Conservation (phyloP, 495 filamentous ascomycete genomes). For the Mycothermus thermophilus region DNA sequence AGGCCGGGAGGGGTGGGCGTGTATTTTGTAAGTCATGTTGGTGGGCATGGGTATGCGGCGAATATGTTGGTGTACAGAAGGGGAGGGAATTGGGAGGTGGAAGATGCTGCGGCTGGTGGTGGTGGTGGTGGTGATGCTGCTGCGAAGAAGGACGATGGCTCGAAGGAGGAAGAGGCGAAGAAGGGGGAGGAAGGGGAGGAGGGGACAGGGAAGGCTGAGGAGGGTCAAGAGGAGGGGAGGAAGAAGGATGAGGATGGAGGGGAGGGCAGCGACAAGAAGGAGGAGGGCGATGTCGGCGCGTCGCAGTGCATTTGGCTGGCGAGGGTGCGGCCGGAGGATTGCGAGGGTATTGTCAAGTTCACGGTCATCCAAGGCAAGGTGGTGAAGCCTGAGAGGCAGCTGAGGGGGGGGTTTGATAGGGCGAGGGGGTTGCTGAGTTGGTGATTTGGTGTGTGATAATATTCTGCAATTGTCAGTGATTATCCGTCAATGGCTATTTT, state of each 20-base stretch:
- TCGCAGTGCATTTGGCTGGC: conserved; percentile 92
- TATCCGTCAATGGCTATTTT: no score
- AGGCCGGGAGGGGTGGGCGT: conserved; percentile 82
- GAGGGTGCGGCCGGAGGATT: conserved; percentile 76
- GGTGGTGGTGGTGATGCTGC: no score
- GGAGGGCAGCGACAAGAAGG: conserved; percentile 11
- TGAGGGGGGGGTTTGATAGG: conserved; percentile 85
- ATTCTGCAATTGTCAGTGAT: no score
- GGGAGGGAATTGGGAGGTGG: no score
- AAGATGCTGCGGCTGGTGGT: no score
- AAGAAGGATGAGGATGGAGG: conserved; percentile 9
- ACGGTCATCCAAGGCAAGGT: conserved; percentile 90
- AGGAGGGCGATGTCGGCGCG: conserved; percentile 42
- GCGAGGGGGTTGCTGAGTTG: conserved; percentile 70
- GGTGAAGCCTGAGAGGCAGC: conserved; percentile 68
- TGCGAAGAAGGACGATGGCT: conserved; percentile 28
- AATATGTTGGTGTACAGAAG: conserved; percentile 85
- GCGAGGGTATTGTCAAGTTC: conserved; percentile 81
- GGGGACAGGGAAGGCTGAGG: conserved; percentile 3
- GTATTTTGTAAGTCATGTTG: conserved; percentile 92
- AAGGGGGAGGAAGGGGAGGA: conserved; percentile 7
- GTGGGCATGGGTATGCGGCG: conserved; percentile 85
- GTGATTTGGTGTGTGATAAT: conserved; percentile 28
- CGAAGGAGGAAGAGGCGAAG: conserved; percentile 13
- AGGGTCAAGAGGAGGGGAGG: conserved; percentile 7